phyloP scores from a whole-genome alignment of 192 early-diverging fungal genomes.

The Entrophospora sp. region DNA sequence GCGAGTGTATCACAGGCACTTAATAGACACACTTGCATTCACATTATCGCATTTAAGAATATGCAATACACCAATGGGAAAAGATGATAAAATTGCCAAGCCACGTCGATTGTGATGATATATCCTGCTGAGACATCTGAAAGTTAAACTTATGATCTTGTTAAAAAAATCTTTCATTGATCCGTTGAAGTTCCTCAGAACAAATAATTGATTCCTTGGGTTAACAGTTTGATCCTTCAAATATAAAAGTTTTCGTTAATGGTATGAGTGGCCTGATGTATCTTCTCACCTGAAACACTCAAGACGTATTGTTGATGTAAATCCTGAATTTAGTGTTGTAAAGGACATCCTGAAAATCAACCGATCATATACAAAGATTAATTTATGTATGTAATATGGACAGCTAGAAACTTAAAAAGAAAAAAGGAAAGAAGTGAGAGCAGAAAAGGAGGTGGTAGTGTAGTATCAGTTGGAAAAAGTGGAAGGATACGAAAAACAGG shows the following conservation, averaged over 20 bases:
- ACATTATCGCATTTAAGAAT: slow-evolving; percentile 97
- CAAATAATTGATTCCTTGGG: slow-evolving; percentile 82
- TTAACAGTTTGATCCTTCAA: slow-evolving; percentile 11
- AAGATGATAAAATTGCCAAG: slow-evolving; percentile 97
- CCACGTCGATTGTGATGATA: slow-evolving; percentile 93
- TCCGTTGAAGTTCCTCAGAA: slow-evolving; percentile 63
- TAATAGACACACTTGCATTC: slow-evolving; percentile 94
- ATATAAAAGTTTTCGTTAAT: slow-evolving; percentile 91
- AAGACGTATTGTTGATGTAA: slow-evolving; percentile 76
- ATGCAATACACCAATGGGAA: slow-evolving; percentile 96
- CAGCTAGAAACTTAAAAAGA: too few species aligned
- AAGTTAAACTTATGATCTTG: slow-evolving; percentile 96
- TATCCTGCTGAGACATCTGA: slow-evolving; percentile 99
- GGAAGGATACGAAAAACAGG: background rate
- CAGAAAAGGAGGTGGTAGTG: background rate
- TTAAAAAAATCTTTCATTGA: slow-evolving; percentile 98
- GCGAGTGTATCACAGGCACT: slow-evolving; percentile 97
- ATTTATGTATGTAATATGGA: too few species aligned
- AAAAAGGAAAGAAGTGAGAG: background rate
- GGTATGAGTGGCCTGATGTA: slow-evolving; percentile 95
- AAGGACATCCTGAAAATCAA: slow-evolving; percentile 94
- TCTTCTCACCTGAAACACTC: slow-evolving; percentile 79
- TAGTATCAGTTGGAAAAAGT: background rate
- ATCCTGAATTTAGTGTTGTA: slow-evolving; percentile 89
- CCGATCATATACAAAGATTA: slow-evolving; percentile 86